A percentile compares a stretch with the other conserved stretches of the same genome.
Evolutionary conservation across 176 grass and related monocot genomes (phyloP).

Genomic region (Oryza australiensis): DNA sequence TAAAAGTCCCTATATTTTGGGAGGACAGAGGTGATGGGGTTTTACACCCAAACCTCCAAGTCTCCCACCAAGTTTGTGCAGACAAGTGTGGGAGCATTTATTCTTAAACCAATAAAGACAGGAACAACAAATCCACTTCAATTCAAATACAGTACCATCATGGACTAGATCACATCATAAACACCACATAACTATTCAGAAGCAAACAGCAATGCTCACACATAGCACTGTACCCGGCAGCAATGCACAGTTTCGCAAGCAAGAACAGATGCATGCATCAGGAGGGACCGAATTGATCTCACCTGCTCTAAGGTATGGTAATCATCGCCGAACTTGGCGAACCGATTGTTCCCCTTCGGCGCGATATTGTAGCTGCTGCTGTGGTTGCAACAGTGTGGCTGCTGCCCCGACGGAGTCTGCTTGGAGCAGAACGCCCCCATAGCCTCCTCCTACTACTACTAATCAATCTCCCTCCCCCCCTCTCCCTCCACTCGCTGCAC

Average conservation of each 20-base stretch:
- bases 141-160: not conserved
- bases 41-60: not conserved
- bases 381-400: constrained; percentile 16
- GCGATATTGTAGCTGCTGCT: not conserved
- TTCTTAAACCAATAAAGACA: not conserved
- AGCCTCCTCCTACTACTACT: not conserved
- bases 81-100: no score
- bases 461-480: not conserved
- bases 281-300: not conserved
- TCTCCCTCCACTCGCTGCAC: not conserved
- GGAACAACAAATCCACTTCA: not conserved
- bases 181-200: not conserved
- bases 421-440: constrained; percentile 60
- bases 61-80: not conserved
- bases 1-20: no score
- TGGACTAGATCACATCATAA: not conserved
- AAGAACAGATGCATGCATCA: not conserved
- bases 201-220: not conserved
- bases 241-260: not conserved
- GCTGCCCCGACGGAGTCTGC: constrained; percentile 6
- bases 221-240: not conserved
- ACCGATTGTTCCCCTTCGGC: constrained; percentile 24
- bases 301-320: constrained; percentile 68
- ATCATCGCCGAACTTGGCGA: constrained; percentile 60
- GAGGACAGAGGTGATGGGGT: no score